phyloP scores from a whole-genome alignment of 2,329 filamentous ascomycete species.

The Aspergillus viridinutans region DNA sequence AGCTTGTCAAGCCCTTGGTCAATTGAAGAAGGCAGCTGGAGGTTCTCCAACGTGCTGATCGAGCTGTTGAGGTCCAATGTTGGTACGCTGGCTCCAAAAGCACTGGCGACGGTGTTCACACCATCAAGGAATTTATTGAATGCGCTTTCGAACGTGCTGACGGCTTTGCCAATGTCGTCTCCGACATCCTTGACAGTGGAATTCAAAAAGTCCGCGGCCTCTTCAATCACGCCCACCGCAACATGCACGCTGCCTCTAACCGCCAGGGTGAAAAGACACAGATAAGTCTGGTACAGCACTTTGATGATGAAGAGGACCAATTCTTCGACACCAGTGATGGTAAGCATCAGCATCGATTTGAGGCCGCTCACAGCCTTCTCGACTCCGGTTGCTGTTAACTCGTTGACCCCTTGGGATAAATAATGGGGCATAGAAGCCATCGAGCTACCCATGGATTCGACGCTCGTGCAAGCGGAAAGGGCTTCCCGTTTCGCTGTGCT shows the following conservation, averaged over 20 bases:
- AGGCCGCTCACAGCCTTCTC: constrained; percentile 76
- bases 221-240: constrained; percentile 58
- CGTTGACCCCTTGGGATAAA: constrained; percentile 82
- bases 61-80: constrained; percentile 62
- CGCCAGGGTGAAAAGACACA: constrained; percentile 81
- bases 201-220: constrained; percentile 59
- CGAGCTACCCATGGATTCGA: constrained; percentile 86
- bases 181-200: constrained; percentile 46
- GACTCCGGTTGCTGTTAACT: constrained; percentile 73
- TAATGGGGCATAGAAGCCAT: constrained; percentile 99
- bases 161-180: constrained; percentile 40
- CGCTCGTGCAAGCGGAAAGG: constrained; percentile 81
- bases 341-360: constrained; percentile 72
- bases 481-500: constrained; percentile 74
- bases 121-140: constrained; percentile 50
- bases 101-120: constrained; percentile 55
- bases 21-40: constrained; percentile 66
- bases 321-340: constrained; percentile 77
- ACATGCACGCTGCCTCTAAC: constrained; percentile 74
- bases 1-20: constrained; percentile 66
- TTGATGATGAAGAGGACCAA: constrained; percentile 91
- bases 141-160: constrained; percentile 50
- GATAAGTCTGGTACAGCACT: constrained; percentile 82
- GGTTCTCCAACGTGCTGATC: constrained; percentile 63
- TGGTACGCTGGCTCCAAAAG: constrained; percentile 47